Base-by-base conservation (phyloP, 805 yeast genomes). In the Teunomyces lycoperdinae region DNA sequence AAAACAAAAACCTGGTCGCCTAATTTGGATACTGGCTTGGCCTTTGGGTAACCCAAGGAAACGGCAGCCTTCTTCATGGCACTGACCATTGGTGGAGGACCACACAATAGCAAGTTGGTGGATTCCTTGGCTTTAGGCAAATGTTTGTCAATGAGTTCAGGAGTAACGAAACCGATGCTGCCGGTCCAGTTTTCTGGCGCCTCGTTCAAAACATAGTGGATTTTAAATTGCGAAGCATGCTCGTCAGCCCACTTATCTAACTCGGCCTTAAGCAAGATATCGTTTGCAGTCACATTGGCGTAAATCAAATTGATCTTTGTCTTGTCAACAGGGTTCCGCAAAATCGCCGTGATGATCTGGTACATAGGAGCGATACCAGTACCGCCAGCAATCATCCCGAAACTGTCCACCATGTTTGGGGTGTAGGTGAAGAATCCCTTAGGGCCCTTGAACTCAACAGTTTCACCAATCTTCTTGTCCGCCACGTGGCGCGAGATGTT, bases 341-440 rank as follows among this genome's bases (percentile, higher is more conserved):
- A 83, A 55, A 91, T 84, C 10, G 95, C 87, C 57, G 87, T 86
- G 56, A 91, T 82, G 56, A 90, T 84, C 74, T 90, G 97, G 69
- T 83, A 89, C 97, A 90, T 90, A 64, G 97, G 97, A 6, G 97
- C 86, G 60, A 90, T 86, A 66, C 97, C 97, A 33, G 97, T 89
- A 61, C 97, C 98, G 57, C 97, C 97, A 36, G 96, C 96, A 55
- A 92, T 83, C 97, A 91, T 91, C 46, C 86, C 89, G 50, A 91
- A 76, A 50, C 79, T 77, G 49, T 77, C 72, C 48, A 80, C 83
- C 83, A 85, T 83, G 70, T 87, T 88, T 57, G 95, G 89, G 45
- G 81, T 74, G 71, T 91, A 91, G 52, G 83, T 78, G 76, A 87
- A 89, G 60, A 81, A 81, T 6, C 98, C 97, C 70, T 87, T 88